Evolutionary conservation across 768 basidiomycete genomes (phyloP), one percentile per base, ranked within the genome.

Genomic region (Pleurotus salmoneostramineus): DNA sequence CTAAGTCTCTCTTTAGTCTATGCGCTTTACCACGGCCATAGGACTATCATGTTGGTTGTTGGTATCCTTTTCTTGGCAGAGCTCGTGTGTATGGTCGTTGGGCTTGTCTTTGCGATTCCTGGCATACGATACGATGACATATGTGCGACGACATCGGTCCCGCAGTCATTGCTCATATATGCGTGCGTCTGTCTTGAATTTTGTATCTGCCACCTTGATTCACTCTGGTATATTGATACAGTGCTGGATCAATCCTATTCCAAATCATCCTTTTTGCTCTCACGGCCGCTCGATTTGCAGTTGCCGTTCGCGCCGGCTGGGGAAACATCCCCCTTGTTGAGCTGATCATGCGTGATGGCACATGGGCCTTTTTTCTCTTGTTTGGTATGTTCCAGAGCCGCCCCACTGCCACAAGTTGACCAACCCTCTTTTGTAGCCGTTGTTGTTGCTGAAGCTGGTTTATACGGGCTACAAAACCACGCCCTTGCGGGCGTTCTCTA

Each of bases 21-120:
- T 56, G 77, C 77, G 0, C 61, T 78, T 31, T 82, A 75, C 58
- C 72, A 77, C 57, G 72, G 69, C 12, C 71, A 70, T 55, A 61
- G 50, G 12, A 52, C 32, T 35, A 60, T 79, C 40, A 67, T 64
- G 11, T 35, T 62, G 27, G n/a, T 69, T 11, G 64, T 74, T 12
- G 61, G 57, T 3, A 34, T 61, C 5, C 61, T 70, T 36, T 74
- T 71, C 58, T 36, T 59, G 0, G 33, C 67, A 43, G 73, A 77
- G 60, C 59, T 75, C 5, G 47, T 64, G 17, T 69, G 65, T 7
- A 72, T 76, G 66, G 63, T 50, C 14, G 56, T 70, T 14, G 67
- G 75, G 0, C 50, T 72, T 8, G 61, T 57, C 12, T 61, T 72
- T 33, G 66, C 69, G 5, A 62, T 70, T 31, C 74, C 70, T 31